Evolutionary conservation across 2,329 filamentous ascomycete species (phyloP).

Genomic region (Dactylonectria macrodidyma): DNA sequence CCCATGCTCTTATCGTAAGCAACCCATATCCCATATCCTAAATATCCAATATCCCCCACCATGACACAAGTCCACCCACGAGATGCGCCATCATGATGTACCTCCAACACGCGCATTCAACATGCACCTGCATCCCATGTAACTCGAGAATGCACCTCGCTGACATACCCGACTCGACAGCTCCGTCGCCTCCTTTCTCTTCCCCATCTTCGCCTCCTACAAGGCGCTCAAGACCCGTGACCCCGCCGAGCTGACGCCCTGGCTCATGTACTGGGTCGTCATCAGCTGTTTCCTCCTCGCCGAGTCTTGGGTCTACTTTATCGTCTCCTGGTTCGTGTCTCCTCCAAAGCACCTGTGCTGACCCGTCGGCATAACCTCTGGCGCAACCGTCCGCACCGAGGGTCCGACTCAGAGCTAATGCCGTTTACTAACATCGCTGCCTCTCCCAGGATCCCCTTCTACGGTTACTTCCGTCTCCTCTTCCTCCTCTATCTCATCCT

Average conservation of each 20-base stretch:
- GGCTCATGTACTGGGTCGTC: slow-evolving; percentile 99
- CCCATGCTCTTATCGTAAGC: slow-evolving; percentile 84
- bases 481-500: slow-evolving; percentile 95
- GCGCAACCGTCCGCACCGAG: neutral
- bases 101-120: too few relatives aligned
- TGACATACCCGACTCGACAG: slow-evolving; percentile 60
- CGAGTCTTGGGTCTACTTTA: slow-evolving; percentile 90
- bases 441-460: slow-evolving; percentile 83
- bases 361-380: neutral
- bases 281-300: slow-evolving; percentile 84
- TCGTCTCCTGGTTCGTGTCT: slow-evolving; percentile 79
- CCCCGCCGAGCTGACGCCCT: slow-evolving; percentile 91
- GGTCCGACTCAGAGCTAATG: neutral
- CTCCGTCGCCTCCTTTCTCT: slow-evolving; percentile 89
- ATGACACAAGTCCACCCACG: slow-evolving; percentile 1
- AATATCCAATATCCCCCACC: slow-evolving; percentile 21
- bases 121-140: too few relatives aligned
- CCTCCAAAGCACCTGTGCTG: neutral
- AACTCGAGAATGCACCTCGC: slow-evolving; percentile 13
- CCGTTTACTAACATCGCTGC: slow-evolving; percentile 1
- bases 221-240: slow-evolving; percentile 96
- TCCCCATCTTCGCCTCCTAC: slow-evolving; percentile 97
- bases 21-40: too few relatives aligned
- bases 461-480: slow-evolving; percentile 88
- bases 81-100: slow-evolving; percentile 14